phyloP scores from a whole-genome alignment of 1,284 basidiomycete genomes.

The Microstroma glucosiphilum region DNA sequence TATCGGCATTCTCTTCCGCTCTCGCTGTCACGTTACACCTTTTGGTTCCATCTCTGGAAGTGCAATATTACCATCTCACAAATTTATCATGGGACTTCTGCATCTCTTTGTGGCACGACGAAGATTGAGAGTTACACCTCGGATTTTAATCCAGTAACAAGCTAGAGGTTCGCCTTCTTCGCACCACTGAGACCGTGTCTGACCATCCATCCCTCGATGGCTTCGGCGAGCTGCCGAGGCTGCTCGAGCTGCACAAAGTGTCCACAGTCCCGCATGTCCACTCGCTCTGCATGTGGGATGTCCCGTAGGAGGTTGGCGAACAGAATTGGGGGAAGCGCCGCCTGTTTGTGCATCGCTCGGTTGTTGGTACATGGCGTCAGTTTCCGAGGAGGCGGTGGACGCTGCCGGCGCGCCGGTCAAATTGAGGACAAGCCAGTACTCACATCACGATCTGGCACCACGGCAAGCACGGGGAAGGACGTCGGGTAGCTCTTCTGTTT shows the following conservation, averaged over 20 bases:
- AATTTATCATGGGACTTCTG: no score
- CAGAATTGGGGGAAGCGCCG: background rate
- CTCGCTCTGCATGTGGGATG: background rate
- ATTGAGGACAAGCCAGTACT: background rate
- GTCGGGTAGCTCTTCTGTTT: background rate
- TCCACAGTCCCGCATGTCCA: background rate
- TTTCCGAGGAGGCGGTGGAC: background rate
- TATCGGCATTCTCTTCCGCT: no score
- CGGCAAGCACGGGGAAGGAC: background rate
- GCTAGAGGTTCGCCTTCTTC: slow-evolving; percentile 1
- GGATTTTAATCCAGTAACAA: no score
- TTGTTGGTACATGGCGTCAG: no score
- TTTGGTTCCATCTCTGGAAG: no score
- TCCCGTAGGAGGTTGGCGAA: background rate
- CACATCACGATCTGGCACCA: background rate
- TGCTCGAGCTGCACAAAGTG: slow-evolving; percentile 2
- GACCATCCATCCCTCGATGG: background rate
- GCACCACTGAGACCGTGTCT: background rate
- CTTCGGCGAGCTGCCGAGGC: background rate
- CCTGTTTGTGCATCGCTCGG: background rate
- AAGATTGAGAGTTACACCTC: no score
- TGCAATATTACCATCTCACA: no score
- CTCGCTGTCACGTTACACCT: no score
- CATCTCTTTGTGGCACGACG: no score
- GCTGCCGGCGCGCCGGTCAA: background rate